These are phyloP conservation scores for Chrysophaeum taylorii DNA, from an alignment of 352 stramenopile genomes.

Conservation along the genomic window DNA sequence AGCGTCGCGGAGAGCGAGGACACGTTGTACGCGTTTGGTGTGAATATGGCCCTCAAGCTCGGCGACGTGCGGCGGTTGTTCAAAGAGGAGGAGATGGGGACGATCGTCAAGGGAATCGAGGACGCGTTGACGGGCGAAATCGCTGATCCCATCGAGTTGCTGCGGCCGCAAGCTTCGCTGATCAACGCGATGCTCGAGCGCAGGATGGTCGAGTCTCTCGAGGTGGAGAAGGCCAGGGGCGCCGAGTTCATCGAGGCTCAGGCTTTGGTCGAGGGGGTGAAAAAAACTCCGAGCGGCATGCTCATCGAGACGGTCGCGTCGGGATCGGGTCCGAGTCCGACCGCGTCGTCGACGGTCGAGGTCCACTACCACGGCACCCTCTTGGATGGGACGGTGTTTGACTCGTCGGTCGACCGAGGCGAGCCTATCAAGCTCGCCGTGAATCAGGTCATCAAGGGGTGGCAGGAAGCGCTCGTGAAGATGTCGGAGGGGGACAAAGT, in stretches of 20 bases:
- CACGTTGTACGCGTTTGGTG: slow-evolving; percentile 43
- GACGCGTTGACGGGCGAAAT: slow-evolving; percentile 38
- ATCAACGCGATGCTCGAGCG: slow-evolving; percentile 38
- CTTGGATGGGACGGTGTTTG: slow-evolving; percentile 61
- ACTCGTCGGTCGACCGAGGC: slow-evolving; percentile 45
- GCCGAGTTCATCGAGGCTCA: neutral
- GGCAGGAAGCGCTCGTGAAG: slow-evolving; percentile 51
- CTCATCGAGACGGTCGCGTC: slow-evolving; percentile 30
- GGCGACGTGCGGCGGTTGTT: slow-evolving; percentile 30
- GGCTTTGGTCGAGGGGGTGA: neutral
- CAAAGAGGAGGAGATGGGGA: slow-evolving; percentile 10
- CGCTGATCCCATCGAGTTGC: slow-evolving; percentile 43
- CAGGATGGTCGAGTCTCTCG: slow-evolving; percentile 21
- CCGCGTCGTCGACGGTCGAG: slow-evolving; percentile 45
- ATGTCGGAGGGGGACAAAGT: slow-evolving; percentile 63
- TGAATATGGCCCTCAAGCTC: slow-evolving; percentile 47
- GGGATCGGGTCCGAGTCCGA: slow-evolving; percentile 32
- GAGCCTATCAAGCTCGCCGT: slow-evolving; percentile 60
- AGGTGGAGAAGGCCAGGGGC: slow-evolving; percentile 16
- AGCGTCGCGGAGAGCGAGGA: neutral
- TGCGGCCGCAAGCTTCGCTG: slow-evolving; percentile 28
- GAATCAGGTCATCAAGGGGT: slow-evolving; percentile 58
- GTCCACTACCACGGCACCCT: slow-evolving; percentile 67
- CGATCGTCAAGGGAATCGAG: slow-evolving; percentile 9
- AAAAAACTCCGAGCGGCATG: slow-evolving; percentile 24